phyloP scores from a whole-genome alignment of 2,329 filamentous ascomycete genomes.

The Apiospora aurea region DNA sequence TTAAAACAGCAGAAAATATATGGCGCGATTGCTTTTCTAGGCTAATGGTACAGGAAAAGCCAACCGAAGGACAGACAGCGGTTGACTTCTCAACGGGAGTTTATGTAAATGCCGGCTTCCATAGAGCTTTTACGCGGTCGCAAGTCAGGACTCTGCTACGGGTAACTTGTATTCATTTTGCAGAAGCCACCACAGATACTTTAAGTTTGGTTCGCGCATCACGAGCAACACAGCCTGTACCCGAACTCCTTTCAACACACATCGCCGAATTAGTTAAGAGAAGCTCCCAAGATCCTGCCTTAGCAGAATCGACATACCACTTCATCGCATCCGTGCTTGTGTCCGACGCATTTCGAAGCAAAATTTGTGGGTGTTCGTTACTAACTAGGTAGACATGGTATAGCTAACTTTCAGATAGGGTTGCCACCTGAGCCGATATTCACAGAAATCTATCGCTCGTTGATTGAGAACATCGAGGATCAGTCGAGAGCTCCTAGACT shows the following conservation, averaged over 20 bases:
- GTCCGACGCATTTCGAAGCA: neutral
- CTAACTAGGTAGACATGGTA: neutral
- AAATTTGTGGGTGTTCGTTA: neutral
- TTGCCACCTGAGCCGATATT: neutral
- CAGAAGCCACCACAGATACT: neutral
- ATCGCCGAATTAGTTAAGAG: conserved; percentile 2
- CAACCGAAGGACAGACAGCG: neutral
- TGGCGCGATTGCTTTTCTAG: neutral
- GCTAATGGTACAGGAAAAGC: neutral
- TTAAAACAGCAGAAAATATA: neutral
- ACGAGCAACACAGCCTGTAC: neutral
- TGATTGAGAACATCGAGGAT: conserved; percentile 8
- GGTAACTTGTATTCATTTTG: neutral
- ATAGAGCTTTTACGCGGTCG: conserved; percentile 8
- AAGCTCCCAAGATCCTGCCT: neutral
- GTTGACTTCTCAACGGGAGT: neutral
- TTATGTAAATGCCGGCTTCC: neutral
- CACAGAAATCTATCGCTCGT: conserved; percentile 3
- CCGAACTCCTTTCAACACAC: neutral
- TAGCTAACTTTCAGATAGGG: neutral
- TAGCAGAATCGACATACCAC: neutral
- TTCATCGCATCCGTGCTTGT: conserved; percentile 12
- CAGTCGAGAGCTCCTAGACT: neutral
- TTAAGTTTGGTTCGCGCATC: neutral
- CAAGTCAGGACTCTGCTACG: neutral